A percentile compares a stretch with the other conserved stretches of the same genome.
Conservation (phyloP, 2,329 filamentous ascomycete species). For the Trichoderma hamatum region DNA sequence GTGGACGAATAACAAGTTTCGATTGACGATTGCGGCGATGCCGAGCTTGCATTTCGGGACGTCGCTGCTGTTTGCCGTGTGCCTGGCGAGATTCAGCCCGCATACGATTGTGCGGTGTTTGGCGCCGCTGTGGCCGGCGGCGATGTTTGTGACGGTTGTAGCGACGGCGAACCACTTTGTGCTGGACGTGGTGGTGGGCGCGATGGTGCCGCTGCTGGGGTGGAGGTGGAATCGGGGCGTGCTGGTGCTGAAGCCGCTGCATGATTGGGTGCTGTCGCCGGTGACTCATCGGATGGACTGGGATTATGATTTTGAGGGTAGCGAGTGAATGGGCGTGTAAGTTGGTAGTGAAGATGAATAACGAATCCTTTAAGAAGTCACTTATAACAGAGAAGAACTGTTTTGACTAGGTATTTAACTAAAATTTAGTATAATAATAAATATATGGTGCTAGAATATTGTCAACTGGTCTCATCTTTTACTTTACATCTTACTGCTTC, state of each 20-base stretch:
- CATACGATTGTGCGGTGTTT: not conserved
- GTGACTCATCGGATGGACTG: constrained; percentile 4
- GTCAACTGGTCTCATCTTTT: too few species aligned
- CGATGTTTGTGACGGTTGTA: constrained; percentile 10
- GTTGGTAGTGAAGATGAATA: too few species aligned
- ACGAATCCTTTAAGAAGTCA: too few species aligned
- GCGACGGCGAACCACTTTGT: constrained; percentile 20
- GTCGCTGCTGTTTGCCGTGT: not conserved
- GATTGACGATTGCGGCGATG: constrained; percentile 16
- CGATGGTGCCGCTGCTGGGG: not conserved
- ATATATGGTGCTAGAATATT: too few species aligned
- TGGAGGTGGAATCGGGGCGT: constrained; percentile 19
- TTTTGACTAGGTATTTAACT: too few species aligned
- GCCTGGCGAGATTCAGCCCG: not conserved
- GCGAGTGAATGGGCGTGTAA: not conserved
- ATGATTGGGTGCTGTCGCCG: constrained; percentile 15
- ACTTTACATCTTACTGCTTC: too few species aligned
- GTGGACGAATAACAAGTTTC: constrained; percentile 10
- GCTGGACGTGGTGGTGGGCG: constrained; percentile 3
- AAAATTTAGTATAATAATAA: too few species aligned
- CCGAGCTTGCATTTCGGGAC: constrained; percentile 8
- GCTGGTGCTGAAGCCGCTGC: constrained; percentile 6
- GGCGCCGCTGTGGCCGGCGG: constrained; percentile 13
- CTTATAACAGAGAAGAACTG: too few species aligned
- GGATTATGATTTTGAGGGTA: not conserved